These are phyloP conservation scores for Xylaria sp. DNA, from an alignment of 2,329 filamentous ascomycete genomes.

Conservation along the genomic window DNA sequence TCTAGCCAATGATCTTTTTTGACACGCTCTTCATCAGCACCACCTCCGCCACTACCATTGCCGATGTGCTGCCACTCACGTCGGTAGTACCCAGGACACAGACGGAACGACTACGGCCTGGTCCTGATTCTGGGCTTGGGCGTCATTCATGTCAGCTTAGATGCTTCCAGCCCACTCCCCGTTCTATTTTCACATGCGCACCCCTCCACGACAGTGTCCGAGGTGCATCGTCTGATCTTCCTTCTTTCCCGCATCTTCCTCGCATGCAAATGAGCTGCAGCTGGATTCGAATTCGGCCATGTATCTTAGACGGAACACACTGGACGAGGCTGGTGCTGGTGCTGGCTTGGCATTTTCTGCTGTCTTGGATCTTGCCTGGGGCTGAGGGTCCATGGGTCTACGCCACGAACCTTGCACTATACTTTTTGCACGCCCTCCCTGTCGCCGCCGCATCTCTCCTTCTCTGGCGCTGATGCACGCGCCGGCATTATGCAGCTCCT, in stretches of 20 bases:
- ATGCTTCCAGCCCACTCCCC: background rate
- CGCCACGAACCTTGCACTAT: background rate
- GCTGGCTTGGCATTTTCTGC: background rate
- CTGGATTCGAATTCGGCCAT: background rate
- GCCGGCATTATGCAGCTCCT: slow-evolving; percentile 22
- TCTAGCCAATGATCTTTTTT: background rate
- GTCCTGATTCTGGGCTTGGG: background rate
- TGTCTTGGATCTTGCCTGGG: background rate
- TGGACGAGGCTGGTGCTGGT: slow-evolving; percentile 15
- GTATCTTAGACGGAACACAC: slow-evolving; percentile 4
- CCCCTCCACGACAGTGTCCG: slow-evolving; percentile 10
- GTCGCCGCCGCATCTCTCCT: background rate
- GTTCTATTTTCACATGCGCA: slow-evolving; percentile 19
- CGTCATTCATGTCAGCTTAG: slow-evolving; percentile 17
- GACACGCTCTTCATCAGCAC: background rate
- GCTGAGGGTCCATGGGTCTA: slow-evolving; percentile 9
- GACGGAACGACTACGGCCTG: background rate
- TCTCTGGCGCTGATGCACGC: slow-evolving; percentile 10
- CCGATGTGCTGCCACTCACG: background rate
- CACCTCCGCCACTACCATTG: background rate
- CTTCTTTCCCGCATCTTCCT: no score
- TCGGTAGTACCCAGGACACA: slow-evolving; percentile 3
- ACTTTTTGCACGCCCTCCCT: background rate
- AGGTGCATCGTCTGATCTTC: slow-evolving; percentile 4
- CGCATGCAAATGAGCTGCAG: background rate